Base-by-base conservation (phyloP, 2,329 filamentous ascomycete genomes). In the Pyrenophora seminiperda region DNA sequence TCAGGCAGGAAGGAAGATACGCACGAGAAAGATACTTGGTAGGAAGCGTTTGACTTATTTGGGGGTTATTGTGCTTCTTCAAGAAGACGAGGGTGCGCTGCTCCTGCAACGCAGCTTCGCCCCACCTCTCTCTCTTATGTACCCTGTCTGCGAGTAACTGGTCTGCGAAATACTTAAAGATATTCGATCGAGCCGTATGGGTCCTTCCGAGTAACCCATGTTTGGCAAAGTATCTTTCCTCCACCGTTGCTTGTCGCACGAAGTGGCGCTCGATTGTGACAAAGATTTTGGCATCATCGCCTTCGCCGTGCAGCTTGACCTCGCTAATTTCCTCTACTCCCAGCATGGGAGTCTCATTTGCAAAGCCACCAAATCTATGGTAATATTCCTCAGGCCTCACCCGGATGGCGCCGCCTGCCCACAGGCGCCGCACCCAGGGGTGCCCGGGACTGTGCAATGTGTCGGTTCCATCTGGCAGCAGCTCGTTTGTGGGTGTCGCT, bases 391-490 rank as follows among this genome's bases (percentile, higher is more conserved):
- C 30, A 13, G 50, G 41, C 13, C 58, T 52, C 10, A 89, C 89
- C 1, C 67, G 68, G 7, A 97, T 73, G 32, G 81, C 80, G 0
- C 93, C 94, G 24, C 92, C 91, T 11, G 90, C 90, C 94, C 94
- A 99, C 77, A 99, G 84, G 14, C 94, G 85, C 17, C 89, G 83
- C 41, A 80, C 80, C 69, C 89, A 96, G 1, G 86, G 85, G 3
- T 70, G 68, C 1, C 88, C 90, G 0, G 93, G 93, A 18, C 80
- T 86, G 67, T 96, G 91, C 44, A 87, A 79, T 4, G 83, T 78
- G 70, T 97, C 93, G 1, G 92, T 95, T 49, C 94, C 93, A 75
- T 99, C 94, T 1, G 84, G 78, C 14, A 91, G 81, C 34, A 97
- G 82, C 27, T 78, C 62, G 6, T 81, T 82, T 11, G 83, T 76